phyloP scores from a whole-genome alignment of 2,329 filamentous ascomycete genomes.

The Lasiodiplodia citricola region DNA sequence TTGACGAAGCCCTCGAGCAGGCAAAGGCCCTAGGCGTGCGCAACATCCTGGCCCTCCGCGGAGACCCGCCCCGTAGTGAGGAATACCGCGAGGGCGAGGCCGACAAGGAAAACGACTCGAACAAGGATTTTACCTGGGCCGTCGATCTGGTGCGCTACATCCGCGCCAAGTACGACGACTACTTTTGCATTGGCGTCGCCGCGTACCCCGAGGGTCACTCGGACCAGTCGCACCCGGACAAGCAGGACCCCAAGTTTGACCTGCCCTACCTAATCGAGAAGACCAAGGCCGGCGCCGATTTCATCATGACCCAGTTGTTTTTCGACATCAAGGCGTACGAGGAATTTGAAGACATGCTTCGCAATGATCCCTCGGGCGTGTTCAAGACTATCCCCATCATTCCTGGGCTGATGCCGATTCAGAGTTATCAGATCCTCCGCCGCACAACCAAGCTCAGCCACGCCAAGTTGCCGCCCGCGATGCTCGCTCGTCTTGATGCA shows the following conservation, averaged over 20 bases:
- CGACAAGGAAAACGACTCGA: constrained; percentile 65
- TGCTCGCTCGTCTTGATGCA: constrained; percentile 72
- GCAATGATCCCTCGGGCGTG: constrained; percentile 79
- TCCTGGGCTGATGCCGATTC: constrained; percentile 95
- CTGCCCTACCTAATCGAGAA: constrained; percentile 90
- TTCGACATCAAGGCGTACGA: constrained; percentile 87
- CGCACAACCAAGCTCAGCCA: constrained; percentile 94
- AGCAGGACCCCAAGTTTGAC: constrained; percentile 69
- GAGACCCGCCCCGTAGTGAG: constrained; percentile 86
- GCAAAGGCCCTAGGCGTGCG: constrained; percentile 89
- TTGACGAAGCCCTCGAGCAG: constrained; percentile 89
- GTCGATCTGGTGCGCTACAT: constrained; percentile 91
- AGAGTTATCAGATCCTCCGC: constrained; percentile 95
- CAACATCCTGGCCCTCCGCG: constrained; percentile 90
- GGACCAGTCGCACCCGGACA: constrained; percentile 86
- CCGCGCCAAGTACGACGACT: constrained; percentile 81
- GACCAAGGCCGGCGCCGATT: constrained; percentile 88
- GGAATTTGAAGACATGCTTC: constrained; percentile 75
- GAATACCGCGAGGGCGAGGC: constrained; percentile 74
- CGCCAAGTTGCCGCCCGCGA: constrained; percentile 74
- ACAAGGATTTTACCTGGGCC: constrained; percentile 85
- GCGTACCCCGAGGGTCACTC: constrained; percentile 95
- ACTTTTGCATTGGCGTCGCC: constrained; percentile 95
- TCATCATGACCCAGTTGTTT: constrained; percentile 98
- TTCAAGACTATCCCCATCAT: constrained; percentile 91